Base-by-base conservation (phyloP, 2,329 filamentous ascomycete genomes). In the Cladosporium sphaerospermum region DNA sequence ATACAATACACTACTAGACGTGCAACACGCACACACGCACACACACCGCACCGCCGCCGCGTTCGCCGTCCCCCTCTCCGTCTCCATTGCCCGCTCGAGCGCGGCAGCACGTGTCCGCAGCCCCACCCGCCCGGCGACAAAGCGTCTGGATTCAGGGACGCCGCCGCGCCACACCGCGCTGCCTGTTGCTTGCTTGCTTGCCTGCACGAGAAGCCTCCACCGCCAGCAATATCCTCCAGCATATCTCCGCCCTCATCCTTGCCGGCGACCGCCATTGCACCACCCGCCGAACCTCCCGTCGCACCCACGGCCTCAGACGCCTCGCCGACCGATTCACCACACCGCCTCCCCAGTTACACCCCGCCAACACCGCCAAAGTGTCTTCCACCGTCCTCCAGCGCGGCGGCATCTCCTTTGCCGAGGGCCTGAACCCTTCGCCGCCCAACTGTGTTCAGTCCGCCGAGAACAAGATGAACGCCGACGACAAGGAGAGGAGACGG, bases 321-420 rank as follows among this genome's bases (percentile, higher is more conserved):
- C 36, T 4, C 36, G 4, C 13, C n/a, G 13, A 8, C 36, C 36
- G 36, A 39, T 8, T 14, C 16, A n/a, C 36, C 10, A 13, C 8
- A 14, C 36, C 34, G n/a, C 34, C 34, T 36, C 36, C 36, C n/a
- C 36, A 10, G 10, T 14, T 37, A 51, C 40, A 47, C 58, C 54
- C 56, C 54, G 44, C 54, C 75, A 88, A 87, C 74, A 92, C 89
- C 89, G 88, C 86, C 88, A 95, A 95, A 78, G 85, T 95, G 89
- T 92, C 90, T 85, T 88, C 91, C 72, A 85, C 93, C 74, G 80
- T 95, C 68, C 82, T 95, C 67, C 86, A 88, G 72, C 88, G 89
- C 71, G 89, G 88, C 78, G 86, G 71, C 63, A 70, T 93, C 79
- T 90, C 89, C 73, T 95, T 93, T 81, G 86, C 90, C 78, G 85